Evolutionary conservation across 768 basidiomycete species (phyloP).

Genomic region (Kwoniella heveanensis): DNA sequence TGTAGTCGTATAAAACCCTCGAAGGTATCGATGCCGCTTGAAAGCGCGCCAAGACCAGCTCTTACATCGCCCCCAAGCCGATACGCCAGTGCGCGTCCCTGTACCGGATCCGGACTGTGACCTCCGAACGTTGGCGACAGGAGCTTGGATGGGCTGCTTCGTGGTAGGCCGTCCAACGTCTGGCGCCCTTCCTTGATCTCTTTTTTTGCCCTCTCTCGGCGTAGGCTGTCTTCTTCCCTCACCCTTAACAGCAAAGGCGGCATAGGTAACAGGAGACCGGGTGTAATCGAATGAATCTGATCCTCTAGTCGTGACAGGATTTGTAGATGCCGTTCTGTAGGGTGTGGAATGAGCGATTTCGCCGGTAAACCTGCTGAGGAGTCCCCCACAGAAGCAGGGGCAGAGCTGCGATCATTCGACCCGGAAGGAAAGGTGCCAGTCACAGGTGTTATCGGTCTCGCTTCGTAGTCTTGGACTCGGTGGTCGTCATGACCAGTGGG

Average conservation of each 20-base stretch:
- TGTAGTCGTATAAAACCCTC: constrained; percentile 44
- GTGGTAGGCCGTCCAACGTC: constrained; percentile 13
- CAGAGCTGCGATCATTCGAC: not conserved
- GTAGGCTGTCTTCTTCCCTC: constrained; percentile 29
- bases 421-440: not conserved
- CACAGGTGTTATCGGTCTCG: constrained; percentile 11
- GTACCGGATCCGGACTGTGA: constrained; percentile 8
- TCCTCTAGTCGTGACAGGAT: constrained; percentile 26
- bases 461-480: not conserved
- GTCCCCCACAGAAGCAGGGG: not conserved
- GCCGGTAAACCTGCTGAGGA: constrained; percentile 4
- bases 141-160: not conserved
- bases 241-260: constrained; percentile 40
- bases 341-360: constrained; percentile 4
- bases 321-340: constrained; percentile 31
- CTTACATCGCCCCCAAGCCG: constrained; percentile 46
- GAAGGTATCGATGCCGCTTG: constrained; percentile 29
- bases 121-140: constrained; percentile 1
- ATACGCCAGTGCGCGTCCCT: constrained; percentile 37
- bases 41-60: constrained; percentile 36
- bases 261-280: constrained; percentile 41
- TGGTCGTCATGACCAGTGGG: not conserved
- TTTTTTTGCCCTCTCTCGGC: constrained; percentile 32
- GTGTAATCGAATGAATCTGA: constrained; percentile 38
- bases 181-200: constrained; percentile 23